Conservation (phyloP, 441 rosid species). For the Adansonia gregorii region DNA sequence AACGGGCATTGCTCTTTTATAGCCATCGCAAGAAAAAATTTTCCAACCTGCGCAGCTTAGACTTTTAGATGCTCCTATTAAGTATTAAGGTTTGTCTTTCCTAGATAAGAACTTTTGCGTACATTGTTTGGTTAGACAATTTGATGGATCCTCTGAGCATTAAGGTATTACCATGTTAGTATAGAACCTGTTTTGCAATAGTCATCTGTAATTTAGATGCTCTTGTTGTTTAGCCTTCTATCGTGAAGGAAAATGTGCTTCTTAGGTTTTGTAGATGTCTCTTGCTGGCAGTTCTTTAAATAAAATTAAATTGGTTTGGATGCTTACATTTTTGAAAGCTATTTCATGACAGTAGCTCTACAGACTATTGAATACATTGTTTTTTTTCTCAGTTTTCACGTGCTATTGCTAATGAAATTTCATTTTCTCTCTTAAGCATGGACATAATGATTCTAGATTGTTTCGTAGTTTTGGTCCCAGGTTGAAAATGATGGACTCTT, state of each 20-base stretch:
- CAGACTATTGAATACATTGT: not conserved
- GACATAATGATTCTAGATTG: not conserved
- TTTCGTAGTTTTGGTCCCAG: not conserved
- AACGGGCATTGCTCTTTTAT: not conserved
- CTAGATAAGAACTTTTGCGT: not conserved
- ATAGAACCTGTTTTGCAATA: not conserved
- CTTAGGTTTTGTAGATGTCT: not conserved
- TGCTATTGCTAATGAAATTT: not conserved
- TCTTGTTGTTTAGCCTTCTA: not conserved
- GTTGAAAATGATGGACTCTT: conserved; percentile 11
- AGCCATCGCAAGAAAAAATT: not conserved
- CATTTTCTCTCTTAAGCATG: not conserved
- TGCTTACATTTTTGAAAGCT: not conserved
- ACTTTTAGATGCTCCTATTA: not conserved
- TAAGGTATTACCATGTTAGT: not conserved
- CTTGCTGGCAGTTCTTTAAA: not conserved
- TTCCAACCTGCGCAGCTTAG: not conserved
- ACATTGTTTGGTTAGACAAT: not conserved
- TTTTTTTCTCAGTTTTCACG: conserved; percentile 2
- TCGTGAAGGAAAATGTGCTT: not conserved
- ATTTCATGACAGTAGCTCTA: not conserved
- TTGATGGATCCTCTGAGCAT: not conserved
- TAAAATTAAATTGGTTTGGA: not conserved
- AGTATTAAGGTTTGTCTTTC: not conserved
- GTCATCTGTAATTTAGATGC: not conserved